Evolutionary conservation across 2,329 filamentous ascomycete species (phyloP).

Genomic region (Aspergillus sp.): DNA sequence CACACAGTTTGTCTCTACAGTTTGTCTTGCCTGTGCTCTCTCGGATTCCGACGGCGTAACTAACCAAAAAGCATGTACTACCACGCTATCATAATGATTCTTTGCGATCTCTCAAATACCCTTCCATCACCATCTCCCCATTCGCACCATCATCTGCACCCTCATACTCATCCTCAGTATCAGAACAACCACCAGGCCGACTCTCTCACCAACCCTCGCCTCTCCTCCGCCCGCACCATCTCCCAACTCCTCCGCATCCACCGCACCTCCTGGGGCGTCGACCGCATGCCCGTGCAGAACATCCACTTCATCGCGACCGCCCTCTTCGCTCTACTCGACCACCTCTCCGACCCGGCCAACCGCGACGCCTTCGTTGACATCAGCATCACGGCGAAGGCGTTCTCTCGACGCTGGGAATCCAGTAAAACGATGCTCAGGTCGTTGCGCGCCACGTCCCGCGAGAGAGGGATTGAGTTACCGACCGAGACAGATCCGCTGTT

Average conservation of each 20-base stretch:
- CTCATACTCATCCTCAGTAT: neutral
- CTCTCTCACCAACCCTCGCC: conserved; percentile 16
- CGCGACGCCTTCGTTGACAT: conserved; percentile 27
- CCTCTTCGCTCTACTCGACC: conserved; percentile 27
- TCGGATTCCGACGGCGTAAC: neutral
- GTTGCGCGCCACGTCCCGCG: conserved; percentile 21
- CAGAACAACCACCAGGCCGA: neutral
- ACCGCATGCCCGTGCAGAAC: conserved; percentile 32
- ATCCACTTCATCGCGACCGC: conserved; percentile 31
- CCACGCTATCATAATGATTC: conserved; percentile 35
- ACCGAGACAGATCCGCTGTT: conserved; percentile 24
- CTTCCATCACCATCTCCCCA: neutral
- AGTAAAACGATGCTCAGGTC: conserved; percentile 6
- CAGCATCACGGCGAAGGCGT: conserved; percentile 20
- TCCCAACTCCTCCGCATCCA: conserved; percentile 26
- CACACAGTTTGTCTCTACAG: conserved; percentile 26
- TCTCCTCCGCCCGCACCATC: conserved; percentile 27
- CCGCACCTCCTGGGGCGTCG: conserved; percentile 29
- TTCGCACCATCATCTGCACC: neutral
- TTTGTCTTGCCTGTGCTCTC: conserved; percentile 1
- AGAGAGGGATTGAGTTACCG: conserved; percentile 20
- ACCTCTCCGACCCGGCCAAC: conserved; percentile 21
- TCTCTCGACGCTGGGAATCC: conserved; percentile 24
- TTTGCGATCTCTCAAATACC: conserved; percentile 27
- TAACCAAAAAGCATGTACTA: conserved; percentile 35